Conservation (phyloP, 2,329 filamentous ascomycete genomes). For the Diaporthe sp. region DNA sequence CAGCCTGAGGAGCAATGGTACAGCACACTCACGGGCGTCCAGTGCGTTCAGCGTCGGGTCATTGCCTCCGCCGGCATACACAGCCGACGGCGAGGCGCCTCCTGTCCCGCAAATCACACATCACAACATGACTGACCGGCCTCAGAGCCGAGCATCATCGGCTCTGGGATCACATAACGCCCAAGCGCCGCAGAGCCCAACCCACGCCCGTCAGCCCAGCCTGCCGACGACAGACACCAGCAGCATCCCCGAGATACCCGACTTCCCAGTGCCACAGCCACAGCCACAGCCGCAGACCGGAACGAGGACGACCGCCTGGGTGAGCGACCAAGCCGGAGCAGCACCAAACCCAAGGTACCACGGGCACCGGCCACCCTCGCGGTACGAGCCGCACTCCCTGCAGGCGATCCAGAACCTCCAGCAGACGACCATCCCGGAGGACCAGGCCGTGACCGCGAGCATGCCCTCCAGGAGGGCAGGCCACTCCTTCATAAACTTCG, state of each 20-base stretch:
- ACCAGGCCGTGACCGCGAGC: constrained; percentile 35
- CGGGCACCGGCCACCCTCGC: constrained; percentile 23
- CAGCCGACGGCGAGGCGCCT: constrained; percentile 18
- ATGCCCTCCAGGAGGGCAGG: constrained; percentile 15
- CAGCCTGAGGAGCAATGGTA: constrained; percentile 21
- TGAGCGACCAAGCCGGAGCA: constrained; percentile 29
- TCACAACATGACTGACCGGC: not conserved
- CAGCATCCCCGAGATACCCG: constrained; percentile 16
- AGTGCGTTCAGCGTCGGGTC: constrained; percentile 30
- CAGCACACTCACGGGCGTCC: constrained; percentile 15
- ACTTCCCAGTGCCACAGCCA: constrained; percentile 8
- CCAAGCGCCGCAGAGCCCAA: not conserved
- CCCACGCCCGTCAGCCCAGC: constrained; percentile 7
- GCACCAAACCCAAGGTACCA: not conserved
- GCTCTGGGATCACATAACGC: not conserved
- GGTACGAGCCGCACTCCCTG: constrained; percentile 22
- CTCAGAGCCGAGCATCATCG: constrained; percentile 25
- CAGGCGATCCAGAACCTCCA: constrained; percentile 35
- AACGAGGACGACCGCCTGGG: constrained; percentile 33
- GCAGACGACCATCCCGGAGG: constrained; percentile 34
- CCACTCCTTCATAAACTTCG: constrained; percentile 38
- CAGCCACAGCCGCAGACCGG: constrained; percentile 15
- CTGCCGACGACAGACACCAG: not conserved
- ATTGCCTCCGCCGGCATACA: constrained; percentile 34
- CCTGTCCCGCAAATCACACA: constrained; percentile 19